A percentile compares a stretch with the other conserved stretches of the same genome.
phyloP scores from a whole-genome alignment of 202 grass and related monocot species.

The Zoysia matrella region DNA sequence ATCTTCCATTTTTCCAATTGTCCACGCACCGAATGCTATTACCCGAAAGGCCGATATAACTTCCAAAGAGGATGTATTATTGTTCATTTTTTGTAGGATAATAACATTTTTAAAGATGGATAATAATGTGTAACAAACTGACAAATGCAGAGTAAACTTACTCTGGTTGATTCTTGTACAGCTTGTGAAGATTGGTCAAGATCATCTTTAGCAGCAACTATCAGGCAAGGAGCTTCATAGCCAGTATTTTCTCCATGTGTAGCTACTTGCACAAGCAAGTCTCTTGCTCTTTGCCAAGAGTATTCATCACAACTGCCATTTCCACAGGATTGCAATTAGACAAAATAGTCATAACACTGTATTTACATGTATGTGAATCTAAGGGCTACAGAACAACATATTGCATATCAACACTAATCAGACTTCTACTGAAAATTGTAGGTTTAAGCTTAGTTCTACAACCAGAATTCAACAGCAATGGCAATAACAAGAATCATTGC shows the following conservation, averaged over 20 bases:
- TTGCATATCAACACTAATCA: constrained; percentile 12
- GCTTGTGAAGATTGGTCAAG: constrained; percentile 91
- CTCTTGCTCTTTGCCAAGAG: constrained; percentile 92
- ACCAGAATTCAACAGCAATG: not conserved
- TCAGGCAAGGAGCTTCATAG: constrained; percentile 91
- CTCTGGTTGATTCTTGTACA: constrained; percentile 95
- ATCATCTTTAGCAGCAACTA: constrained; percentile 97
- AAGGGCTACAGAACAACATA: not conserved
- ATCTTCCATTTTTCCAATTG: not conserved
- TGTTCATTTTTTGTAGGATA: not conserved
- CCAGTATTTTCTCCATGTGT: constrained; percentile 93
- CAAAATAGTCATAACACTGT: not conserved
- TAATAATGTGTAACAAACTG: not conserved
- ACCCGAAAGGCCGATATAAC: not conserved
- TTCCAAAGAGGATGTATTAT: not conserved
- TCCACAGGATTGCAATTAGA: not conserved
- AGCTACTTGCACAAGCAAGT: constrained; percentile 92
- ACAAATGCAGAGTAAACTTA: constrained; percentile 44
- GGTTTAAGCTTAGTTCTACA: not conserved
- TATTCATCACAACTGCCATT: constrained; percentile 83
- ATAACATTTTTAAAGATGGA: not conserved
- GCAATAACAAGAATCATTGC: not conserved
- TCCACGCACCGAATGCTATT: no score
- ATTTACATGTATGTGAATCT: not conserved
- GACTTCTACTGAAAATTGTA: not conserved